Evolutionary conservation across 2,329 filamentous ascomycete species (phyloP).

Genomic region (Xylaria arbuscula): DNA sequence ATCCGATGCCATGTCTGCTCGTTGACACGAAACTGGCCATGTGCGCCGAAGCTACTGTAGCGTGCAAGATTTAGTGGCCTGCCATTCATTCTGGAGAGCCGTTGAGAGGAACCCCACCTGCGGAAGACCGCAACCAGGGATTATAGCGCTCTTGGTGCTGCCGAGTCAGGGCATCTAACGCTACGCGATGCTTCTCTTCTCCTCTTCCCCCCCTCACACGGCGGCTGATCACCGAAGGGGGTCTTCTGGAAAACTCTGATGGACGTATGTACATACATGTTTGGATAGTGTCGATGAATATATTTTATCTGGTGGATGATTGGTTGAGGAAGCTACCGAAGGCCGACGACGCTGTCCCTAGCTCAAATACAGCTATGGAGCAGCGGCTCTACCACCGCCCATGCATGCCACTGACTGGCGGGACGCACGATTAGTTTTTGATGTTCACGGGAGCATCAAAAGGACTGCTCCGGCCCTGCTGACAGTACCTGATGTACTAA

Average conservation of each 20-base stretch:
- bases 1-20: not conserved
- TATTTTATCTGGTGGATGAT: not conserved
- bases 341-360: not conserved
- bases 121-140: slow-evolving; percentile 9
- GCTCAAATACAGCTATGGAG: too few relatives aligned
- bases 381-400: not conserved
- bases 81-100: slow-evolving; percentile 11
- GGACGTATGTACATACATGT: not conserved
- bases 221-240: slow-evolving; percentile 7
- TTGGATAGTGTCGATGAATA: not conserved
- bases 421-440: slow-evolving; percentile 15
- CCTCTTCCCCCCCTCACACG: not conserved
- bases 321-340: not conserved
- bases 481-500: not conserved
- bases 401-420: not conserved
- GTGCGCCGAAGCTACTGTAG: slow-evolving; percentile 27
- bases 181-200: not conserved
- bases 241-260: not conserved
- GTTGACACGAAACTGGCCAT: slow-evolving; percentile 29
- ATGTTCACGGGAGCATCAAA: slow-evolving; percentile 24
- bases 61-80: slow-evolving; percentile 26
- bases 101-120: slow-evolving; percentile 25
- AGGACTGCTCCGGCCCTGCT: slow-evolving; percentile 2
- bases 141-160: slow-evolving; percentile 8
- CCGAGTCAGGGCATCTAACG: slow-evolving; percentile 31